Conservation (phyloP, 2,329 filamentous ascomycete species). For the Fusarium vanettenii region DNA sequence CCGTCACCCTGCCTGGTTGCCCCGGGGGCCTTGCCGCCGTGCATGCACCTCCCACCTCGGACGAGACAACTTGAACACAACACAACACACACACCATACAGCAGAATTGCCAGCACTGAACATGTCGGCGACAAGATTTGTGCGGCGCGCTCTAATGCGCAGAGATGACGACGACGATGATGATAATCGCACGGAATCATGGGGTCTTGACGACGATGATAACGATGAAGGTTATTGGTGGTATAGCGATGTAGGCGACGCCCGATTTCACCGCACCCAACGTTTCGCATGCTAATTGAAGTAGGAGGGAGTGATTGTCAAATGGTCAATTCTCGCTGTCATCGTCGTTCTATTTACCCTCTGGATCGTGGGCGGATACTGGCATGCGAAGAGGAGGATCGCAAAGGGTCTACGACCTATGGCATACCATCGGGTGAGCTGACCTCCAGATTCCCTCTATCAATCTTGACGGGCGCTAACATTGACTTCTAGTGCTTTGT, state of each 20-base stretch:
- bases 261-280: background rate
- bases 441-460: background rate
- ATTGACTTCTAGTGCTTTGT: conserved; percentile 61
- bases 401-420: conserved; percentile 73
- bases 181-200: background rate
- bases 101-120: conserved; percentile 18
- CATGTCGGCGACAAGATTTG: conserved; percentile 22
- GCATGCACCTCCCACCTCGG: conserved; percentile 15
- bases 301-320: conserved; percentile 73
- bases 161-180: conserved; percentile 30
- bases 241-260: conserved; percentile 43
- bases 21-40: background rate
- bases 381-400: conserved; percentile 76
- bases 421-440: conserved; percentile 73
- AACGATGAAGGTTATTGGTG: conserved; percentile 42
- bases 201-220: conserved; percentile 26
- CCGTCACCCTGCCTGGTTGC: background rate
- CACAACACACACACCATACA: background rate
- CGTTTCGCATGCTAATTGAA: conserved; percentile 5
- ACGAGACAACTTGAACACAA: conserved; percentile 19
- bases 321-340: conserved; percentile 76
- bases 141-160: conserved; percentile 29
- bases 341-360: conserved; percentile 68
- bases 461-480: background rate
- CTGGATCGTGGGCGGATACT: conserved; percentile 75